Evolutionary conservation across 257 asterid genomes (phyloP).

Genomic region (Handroanthus guayacan): DNA sequence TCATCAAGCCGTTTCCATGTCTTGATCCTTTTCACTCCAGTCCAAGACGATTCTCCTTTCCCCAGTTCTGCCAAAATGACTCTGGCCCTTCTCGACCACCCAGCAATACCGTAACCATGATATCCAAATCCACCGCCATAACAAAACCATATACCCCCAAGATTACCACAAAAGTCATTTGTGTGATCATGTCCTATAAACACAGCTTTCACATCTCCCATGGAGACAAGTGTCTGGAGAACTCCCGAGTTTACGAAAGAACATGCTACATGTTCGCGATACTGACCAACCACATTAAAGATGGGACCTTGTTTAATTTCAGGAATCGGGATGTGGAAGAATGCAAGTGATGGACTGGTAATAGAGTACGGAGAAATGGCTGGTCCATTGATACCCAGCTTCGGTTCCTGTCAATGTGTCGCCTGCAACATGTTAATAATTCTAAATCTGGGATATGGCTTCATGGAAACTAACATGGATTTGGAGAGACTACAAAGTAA

Average conservation of each 20-base stretch:
- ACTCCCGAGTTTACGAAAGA: constrained; percentile 77
- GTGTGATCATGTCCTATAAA: constrained; percentile 94
- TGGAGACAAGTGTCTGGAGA: constrained; percentile 60
- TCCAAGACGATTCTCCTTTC: constrained; percentile 65
- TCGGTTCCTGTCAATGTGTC: constrained; percentile 62
- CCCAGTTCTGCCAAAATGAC: constrained; percentile 76
- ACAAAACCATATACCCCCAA: constrained; percentile 85
- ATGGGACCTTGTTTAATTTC: constrained; percentile 81
- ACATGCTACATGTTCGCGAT: constrained; percentile 72
- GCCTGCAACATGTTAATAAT: constrained; percentile 62
- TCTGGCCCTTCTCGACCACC: constrained; percentile 76
- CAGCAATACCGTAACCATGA: constrained; percentile 92
- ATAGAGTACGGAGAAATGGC: neutral
- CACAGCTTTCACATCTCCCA: constrained; percentile 87
- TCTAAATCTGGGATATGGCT: constrained; percentile 39
- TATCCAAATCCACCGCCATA: constrained; percentile 96
- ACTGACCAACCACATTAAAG: constrained; percentile 59
- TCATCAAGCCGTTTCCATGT: constrained; percentile 91
- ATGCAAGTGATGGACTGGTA: constrained; percentile 66
- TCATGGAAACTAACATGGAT: neutral
- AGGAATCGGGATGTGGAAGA: constrained; percentile 97
- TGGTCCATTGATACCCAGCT: constrained; percentile 33
- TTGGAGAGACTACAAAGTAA: too few relatives aligned
- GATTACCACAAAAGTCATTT: constrained; percentile 83
- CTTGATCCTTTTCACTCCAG: constrained; percentile 64